These are phyloP conservation scores for Ormosia emarginata DNA, from an alignment of 306 rosid species.

Conservation along the genomic window DNA sequence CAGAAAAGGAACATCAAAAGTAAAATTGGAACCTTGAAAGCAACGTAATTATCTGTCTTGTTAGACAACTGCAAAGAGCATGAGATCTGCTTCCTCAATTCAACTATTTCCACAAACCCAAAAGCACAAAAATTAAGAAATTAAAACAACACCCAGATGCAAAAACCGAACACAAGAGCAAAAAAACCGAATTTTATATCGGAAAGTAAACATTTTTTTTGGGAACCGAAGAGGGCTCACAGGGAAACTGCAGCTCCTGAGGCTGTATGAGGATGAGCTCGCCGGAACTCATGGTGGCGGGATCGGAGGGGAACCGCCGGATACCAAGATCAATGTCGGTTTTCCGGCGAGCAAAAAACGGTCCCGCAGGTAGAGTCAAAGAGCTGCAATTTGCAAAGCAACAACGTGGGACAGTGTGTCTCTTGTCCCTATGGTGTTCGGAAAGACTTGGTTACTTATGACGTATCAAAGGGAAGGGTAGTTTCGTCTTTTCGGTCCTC, in stretches of 20 bases:
- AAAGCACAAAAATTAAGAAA: background rate
- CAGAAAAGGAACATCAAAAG: background rate
- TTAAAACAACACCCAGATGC: constrained; percentile 31
- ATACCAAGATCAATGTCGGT: constrained; percentile 5
- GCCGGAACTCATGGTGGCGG: constrained; percentile 67
- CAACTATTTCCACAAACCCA: constrained; percentile 39
- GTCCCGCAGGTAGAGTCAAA: constrained; percentile 15
- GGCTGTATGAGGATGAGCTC: constrained; percentile 78
- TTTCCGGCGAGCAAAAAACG: constrained; percentile 28
- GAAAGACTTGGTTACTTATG: constrained; percentile 5
- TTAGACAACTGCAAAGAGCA: constrained; percentile 76
- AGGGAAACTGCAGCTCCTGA: constrained; percentile 81
- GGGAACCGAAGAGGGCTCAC: constrained; percentile 33
- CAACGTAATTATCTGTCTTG: constrained; percentile 64
- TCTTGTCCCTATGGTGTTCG: constrained; percentile 22
- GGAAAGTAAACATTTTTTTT: background rate
- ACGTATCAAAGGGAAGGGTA: background rate
- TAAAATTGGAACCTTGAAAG: constrained; percentile 62
- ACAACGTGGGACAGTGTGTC: constrained; percentile 53
- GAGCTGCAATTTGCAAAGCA: constrained; percentile 18
- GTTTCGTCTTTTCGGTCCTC: background rate
- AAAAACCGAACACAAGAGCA: background rate
- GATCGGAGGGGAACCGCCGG: constrained; percentile 38
- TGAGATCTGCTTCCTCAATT: constrained; percentile 95
- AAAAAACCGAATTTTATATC: background rate